phyloP scores from a whole-genome alignment of 345 rosid species.

The Leavenworthia alabamica region DNA sequence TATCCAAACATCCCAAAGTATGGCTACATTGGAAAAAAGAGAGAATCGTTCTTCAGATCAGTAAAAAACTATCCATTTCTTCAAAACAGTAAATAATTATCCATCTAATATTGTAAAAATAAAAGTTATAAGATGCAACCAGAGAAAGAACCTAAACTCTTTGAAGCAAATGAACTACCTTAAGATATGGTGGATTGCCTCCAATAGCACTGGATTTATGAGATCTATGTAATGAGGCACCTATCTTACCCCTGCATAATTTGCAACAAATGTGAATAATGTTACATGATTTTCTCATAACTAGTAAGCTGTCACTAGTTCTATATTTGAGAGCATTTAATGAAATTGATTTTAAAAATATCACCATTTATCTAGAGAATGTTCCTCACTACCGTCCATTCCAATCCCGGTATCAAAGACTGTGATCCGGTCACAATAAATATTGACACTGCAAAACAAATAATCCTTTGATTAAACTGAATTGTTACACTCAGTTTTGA shows the following conservation, averaged over 20 bases:
- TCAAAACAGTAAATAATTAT: constrained; percentile 1
- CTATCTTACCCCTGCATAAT: constrained; percentile 67
- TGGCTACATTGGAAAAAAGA: constrained; percentile 22
- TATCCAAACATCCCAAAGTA: constrained; percentile 31
- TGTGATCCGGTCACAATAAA: constrained; percentile 39
- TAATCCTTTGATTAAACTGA: background rate
- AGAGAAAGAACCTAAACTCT: background rate
- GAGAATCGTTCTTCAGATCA: background rate
- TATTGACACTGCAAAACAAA: constrained; percentile 43
- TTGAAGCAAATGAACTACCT: constrained; percentile 32
- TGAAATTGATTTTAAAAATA: background rate
- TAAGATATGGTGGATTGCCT: constrained; percentile 62
- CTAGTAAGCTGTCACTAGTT: background rate
- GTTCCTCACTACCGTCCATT: constrained; percentile 61
- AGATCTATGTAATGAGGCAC: constrained; percentile 61
- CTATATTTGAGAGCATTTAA: background rate
- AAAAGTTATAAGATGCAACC: background rate
- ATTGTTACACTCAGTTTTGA: background rate
- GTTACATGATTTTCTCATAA: too few relatives aligned
- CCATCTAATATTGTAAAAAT: background rate
- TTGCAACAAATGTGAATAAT: constrained; percentile 1
- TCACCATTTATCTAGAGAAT: constrained; percentile 61
- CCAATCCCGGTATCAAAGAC: constrained; percentile 77
- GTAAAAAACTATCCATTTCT: too few relatives aligned
- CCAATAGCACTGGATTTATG: constrained; percentile 42